Conservation (phyloP, 2,329 filamentous ascomycete genomes). For the Alternaria burnsii region DNA sequence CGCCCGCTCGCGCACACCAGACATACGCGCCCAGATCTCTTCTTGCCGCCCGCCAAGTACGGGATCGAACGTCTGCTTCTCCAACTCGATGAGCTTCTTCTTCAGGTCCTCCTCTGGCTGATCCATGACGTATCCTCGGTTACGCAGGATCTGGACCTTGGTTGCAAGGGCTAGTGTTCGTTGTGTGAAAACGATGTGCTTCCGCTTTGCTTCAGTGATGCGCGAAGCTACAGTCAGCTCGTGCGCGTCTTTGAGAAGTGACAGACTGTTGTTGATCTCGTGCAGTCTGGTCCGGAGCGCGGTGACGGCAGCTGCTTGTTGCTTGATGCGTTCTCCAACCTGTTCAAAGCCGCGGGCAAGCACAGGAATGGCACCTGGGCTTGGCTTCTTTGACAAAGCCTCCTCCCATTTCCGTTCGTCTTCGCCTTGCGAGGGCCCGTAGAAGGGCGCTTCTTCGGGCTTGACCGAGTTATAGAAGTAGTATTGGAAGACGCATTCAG, state of each 20-base stretch:
- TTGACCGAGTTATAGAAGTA: slow-evolving; percentile 91
- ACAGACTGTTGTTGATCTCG: slow-evolving; percentile 78
- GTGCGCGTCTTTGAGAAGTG: slow-evolving; percentile 76
- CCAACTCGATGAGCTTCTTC: slow-evolving; percentile 73
- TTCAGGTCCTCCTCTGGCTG: slow-evolving; percentile 81
- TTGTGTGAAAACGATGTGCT: slow-evolving; percentile 76
- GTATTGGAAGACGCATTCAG: slow-evolving; percentile 77
- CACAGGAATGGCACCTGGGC: slow-evolving; percentile 77
- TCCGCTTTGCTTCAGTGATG: slow-evolving; percentile 74
- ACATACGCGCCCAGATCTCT: slow-evolving; percentile 85
- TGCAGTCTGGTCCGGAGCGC: slow-evolving; percentile 77
- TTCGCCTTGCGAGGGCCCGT: slow-evolving; percentile 73
- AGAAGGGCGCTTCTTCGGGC: slow-evolving; percentile 77
- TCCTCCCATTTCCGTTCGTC: slow-evolving; percentile 85
- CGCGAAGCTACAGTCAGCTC: slow-evolving; percentile 79
- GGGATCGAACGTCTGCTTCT: slow-evolving; percentile 76
- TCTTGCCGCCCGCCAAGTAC: slow-evolving; percentile 78
- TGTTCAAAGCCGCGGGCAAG: slow-evolving; percentile 77
- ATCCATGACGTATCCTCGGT: slow-evolving; percentile 81
- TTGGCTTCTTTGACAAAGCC: slow-evolving; percentile 80
- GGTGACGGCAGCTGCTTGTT: slow-evolving; percentile 73
- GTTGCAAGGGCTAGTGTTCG: slow-evolving; percentile 78
- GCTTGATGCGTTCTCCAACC: slow-evolving; percentile 74
- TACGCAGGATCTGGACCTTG: slow-evolving; percentile 81
- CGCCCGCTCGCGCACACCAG: slow-evolving; percentile 76